These are phyloP conservation scores for Rhizophlyctis rosea DNA, from an alignment of 192 early-diverging fungal genomes.

Conservation along the genomic window DNA sequence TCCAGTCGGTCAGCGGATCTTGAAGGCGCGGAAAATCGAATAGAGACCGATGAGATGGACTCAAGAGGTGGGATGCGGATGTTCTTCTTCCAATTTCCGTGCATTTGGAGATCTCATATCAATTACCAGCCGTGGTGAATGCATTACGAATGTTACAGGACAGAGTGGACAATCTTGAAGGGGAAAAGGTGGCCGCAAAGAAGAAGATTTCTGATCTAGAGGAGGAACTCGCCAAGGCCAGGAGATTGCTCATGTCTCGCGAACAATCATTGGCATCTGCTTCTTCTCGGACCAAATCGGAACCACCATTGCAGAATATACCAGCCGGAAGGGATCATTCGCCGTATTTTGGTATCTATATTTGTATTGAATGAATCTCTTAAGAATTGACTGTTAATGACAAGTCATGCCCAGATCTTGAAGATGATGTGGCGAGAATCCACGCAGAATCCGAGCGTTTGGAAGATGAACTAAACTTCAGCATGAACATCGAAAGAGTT, in stretches of 20 bases:
- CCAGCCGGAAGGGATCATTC: neutral
- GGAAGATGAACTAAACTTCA: conserved; percentile 13
- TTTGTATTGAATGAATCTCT: neutral
- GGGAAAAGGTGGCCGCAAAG: conserved; percentile 41
- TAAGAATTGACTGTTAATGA: neutral
- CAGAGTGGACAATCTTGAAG: conserved; percentile 37
- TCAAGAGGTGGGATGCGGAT: neutral
- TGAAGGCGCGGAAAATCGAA: too few relatives aligned
- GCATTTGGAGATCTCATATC: too few relatives aligned
- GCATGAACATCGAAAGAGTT: too few relatives aligned
- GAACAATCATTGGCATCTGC: conserved; percentile 10
- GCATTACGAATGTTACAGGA: conserved; percentile 53
- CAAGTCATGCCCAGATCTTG: conserved; percentile 9
- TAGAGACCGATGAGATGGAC: too few relatives aligned
- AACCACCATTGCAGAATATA: neutral
- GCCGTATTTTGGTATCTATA: neutral
- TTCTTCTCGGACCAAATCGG: too few relatives aligned
- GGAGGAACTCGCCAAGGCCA: conserved; percentile 14
- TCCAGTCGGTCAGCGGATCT: too few relatives aligned
- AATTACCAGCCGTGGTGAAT: conserved; percentile 36
- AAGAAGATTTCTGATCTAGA: conserved; percentile 38
- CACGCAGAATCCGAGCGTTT: conserved; percentile 7
- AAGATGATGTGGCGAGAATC: neutral
- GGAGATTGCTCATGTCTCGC: conserved; percentile 4
- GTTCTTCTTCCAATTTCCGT: neutral